Conservation (phyloP, 768 basidiomycete genomes). For the Podaxis sp. region DNA sequence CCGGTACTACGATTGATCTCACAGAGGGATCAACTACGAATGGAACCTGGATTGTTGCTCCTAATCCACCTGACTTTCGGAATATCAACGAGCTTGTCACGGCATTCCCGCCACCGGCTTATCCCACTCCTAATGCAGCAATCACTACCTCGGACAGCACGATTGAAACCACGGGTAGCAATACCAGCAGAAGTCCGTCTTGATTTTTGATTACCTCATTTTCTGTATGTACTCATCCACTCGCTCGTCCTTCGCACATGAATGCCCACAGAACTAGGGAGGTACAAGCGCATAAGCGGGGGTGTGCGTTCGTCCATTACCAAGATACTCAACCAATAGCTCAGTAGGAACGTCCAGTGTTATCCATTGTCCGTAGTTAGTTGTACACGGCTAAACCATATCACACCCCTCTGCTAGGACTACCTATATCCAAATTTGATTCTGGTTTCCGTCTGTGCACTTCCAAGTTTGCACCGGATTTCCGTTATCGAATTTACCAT, state of each 20-base stretch:
- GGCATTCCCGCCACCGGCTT: conserved; percentile 1
- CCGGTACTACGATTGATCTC: not conserved
- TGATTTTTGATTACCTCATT: not conserved
- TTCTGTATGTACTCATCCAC: not conserved
- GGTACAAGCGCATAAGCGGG: not conserved
- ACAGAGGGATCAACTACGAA: not conserved
- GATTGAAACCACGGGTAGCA: not conserved
- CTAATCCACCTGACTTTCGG: not conserved
- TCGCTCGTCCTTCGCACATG: not conserved
- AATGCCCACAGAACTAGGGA: not conserved
- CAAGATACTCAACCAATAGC: not conserved
- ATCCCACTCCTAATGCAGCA: not conserved
- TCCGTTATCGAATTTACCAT: conserved; percentile 21
- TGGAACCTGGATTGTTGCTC: not conserved
- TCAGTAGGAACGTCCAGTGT: not conserved
- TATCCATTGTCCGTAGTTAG: not conserved
- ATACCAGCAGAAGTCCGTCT: not conserved
- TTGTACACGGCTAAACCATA: not conserved
- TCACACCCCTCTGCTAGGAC: not conserved
- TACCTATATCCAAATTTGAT: conserved; percentile 16
- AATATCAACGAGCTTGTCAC: conserved; percentile 12
- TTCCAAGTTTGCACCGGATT: conserved; percentile 23
- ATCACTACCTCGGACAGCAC: not conserved
- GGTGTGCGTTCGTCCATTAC: not conserved
- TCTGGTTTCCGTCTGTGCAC: conserved; percentile 21